These are phyloP conservation scores for Chrysoporthe puriensis DNA, from an alignment of 2,329 filamentous ascomycete genomes.

Conservation along the genomic window DNA sequence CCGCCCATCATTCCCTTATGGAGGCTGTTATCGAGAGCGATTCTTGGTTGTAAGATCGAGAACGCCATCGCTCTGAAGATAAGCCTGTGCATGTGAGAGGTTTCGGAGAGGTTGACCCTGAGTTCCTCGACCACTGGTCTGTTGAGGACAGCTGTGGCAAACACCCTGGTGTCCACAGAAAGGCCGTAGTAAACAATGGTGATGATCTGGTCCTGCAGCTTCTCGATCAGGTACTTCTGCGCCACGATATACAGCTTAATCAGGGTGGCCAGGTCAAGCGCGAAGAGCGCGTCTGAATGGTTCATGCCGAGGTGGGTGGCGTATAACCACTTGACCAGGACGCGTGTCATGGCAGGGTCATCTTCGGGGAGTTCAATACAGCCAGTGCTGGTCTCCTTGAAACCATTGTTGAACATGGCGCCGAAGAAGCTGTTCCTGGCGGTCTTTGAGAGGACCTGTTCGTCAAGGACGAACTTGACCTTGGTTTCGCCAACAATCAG, in stretches of 20 bases:
- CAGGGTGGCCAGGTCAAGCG: too few relatives aligned
- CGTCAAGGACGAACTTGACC: too few relatives aligned
- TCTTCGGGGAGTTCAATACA: slow-evolving; percentile 36
- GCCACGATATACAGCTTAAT: slow-evolving; percentile 8
- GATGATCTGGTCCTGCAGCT: slow-evolving; percentile 7
- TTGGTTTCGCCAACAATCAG: too few relatives aligned
- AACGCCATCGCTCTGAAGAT: not conserved
- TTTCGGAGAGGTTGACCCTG: not conserved
- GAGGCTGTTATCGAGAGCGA: too few relatives aligned
- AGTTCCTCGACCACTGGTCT: not conserved
- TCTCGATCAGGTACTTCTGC: not conserved
- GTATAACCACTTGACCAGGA: slow-evolving; percentile 40
- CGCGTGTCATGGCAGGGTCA: slow-evolving; percentile 33
- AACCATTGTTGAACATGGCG: not conserved
- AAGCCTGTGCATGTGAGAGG: slow-evolving; percentile 10
- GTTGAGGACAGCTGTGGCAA: too few relatives aligned
- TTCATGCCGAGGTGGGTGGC: slow-evolving; percentile 7
- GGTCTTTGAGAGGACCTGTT: too few relatives aligned
- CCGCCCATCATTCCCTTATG: too few relatives aligned
- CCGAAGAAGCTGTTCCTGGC: not conserved
- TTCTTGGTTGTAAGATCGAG: not conserved
- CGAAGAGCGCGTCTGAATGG: not conserved
- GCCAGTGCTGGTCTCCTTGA: not conserved
- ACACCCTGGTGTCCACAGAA: too few relatives aligned
- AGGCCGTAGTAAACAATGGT: not conserved